These are phyloP conservation scores for Spathaspora girioi DNA, from an alignment of 805 yeast species.

Conservation along the genomic window DNA sequence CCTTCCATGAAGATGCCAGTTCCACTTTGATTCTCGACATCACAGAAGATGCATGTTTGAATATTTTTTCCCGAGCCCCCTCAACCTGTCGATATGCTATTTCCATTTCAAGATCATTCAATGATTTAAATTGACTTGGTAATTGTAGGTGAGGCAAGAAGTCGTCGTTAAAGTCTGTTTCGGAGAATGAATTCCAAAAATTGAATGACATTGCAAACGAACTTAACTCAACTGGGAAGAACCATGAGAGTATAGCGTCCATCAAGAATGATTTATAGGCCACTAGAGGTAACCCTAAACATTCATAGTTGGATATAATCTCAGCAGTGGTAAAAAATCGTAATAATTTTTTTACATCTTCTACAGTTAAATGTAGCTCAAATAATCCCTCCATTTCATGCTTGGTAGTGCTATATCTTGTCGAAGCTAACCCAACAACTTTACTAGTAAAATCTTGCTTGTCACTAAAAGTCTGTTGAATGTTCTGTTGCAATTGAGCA, in stretches of 20 bases:
- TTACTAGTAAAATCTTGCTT: neutral
- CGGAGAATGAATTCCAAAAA: slow-evolving; percentile 2
- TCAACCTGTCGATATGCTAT: neutral
- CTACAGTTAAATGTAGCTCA: neutral
- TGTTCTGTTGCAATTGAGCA: neutral
- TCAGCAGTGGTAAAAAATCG: neutral
- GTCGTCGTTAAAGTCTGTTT: neutral
- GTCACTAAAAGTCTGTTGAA: neutral
- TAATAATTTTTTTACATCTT: neutral
- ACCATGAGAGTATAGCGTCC: neutral
- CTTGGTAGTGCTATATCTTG: neutral
- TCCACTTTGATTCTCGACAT: slow-evolving; percentile 17
- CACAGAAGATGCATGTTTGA: neutral
- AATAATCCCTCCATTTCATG: neutral
- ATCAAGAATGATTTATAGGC: neutral
- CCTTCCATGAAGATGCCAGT: slow-evolving; percentile 12
- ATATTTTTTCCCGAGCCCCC: neutral
- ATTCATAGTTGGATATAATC: neutral
- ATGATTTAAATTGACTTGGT: neutral
- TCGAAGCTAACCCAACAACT: neutral
- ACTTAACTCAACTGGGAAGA: neutral
- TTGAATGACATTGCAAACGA: neutral
- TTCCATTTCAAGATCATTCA: neutral
- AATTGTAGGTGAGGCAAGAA: neutral
- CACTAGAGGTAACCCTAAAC: neutral